These are phyloP conservation scores for Isochrysis galbana DNA, from an alignment of 78 protist genomes.

Conservation along the genomic window DNA sequence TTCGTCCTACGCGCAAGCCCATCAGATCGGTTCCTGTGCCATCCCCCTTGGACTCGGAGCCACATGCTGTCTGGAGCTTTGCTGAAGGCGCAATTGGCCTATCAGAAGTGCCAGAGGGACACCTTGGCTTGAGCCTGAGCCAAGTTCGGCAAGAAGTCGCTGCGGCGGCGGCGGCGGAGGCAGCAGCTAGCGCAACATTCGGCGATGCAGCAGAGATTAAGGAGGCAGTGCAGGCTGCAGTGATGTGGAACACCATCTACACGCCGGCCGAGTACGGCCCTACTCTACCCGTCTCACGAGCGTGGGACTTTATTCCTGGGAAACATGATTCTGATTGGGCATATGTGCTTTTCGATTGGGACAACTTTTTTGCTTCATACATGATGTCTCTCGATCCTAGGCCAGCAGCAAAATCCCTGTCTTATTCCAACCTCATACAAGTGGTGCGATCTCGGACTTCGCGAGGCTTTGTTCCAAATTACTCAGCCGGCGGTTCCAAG, in stretches of 20 bases:
- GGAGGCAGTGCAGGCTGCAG: constrained; percentile 17
- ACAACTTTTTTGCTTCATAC: constrained; percentile 18
- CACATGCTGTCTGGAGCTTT: no score
- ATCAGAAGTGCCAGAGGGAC: not conserved
- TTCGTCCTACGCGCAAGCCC: not conserved
- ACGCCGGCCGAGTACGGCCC: constrained; percentile 37
- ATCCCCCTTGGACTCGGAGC: no score
- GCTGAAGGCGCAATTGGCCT: no score
- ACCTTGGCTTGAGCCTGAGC: not conserved
- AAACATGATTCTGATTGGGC: not conserved
- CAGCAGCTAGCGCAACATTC: not conserved
- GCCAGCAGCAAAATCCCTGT: not conserved
- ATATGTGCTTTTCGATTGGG: constrained; percentile 35
- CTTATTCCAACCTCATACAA: constrained; percentile 17
- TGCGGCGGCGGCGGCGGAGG: no score
- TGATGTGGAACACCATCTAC: constrained; percentile 24
- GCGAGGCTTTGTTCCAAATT: constrained; percentile 22
- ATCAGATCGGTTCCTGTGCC: not conserved
- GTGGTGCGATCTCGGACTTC: not conserved
- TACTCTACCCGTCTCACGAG: constrained; percentile 8
- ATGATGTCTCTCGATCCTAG: not conserved
- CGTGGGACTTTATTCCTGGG: not conserved
- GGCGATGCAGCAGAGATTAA: not conserved
- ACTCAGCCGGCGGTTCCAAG: constrained; percentile 31
- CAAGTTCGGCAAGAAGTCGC: not conserved